Percentiles rank a stretch among this genome's conserved stretches.
Evolutionary conservation across 441 rosid genomes (phyloP).

Genomic region (Gossypium lobatum): DNA sequence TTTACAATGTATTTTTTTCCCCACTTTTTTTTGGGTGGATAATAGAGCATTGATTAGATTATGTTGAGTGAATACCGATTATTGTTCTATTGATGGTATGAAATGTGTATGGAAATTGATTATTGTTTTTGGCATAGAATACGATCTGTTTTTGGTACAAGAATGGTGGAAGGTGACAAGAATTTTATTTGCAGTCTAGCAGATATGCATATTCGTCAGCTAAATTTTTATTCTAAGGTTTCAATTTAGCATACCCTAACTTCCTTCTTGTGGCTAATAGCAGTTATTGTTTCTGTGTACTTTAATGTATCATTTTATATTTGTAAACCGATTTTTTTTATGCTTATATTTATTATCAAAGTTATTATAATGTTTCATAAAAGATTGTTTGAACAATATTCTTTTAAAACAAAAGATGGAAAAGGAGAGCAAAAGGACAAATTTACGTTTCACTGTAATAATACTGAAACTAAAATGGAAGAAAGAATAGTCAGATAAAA

Average conservation of each 20-base stretch:
- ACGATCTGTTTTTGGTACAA: neutral
- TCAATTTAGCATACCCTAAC: too few species aligned
- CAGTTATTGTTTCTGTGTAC: too few species aligned
- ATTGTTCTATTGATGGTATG: neutral
- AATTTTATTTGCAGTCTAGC: neutral
- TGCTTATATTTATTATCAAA: neutral
- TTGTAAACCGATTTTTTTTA: too few species aligned
- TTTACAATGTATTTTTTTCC: slow-evolving; percentile 19
- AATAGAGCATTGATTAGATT: slow-evolving; percentile 16
- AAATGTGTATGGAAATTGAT: slow-evolving; percentile 8
- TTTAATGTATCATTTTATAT: too few species aligned
- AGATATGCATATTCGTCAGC: neutral
- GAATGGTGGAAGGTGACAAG: neutral
- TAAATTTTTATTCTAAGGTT: neutral
- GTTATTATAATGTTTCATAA: neutral
- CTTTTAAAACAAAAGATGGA: neutral
- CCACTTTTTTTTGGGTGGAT: neutral
- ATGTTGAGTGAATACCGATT: slow-evolving; percentile 19
- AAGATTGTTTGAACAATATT: neutral
- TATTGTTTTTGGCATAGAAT: neutral
- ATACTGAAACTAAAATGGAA: neutral
- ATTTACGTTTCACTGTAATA: neutral
- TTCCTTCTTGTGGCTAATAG: too few species aligned
- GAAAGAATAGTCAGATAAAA: neutral
- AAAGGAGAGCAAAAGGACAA: neutral